Conservation (phyloP, 495 filamentous ascomycete species). For the Podospora conica region DNA sequence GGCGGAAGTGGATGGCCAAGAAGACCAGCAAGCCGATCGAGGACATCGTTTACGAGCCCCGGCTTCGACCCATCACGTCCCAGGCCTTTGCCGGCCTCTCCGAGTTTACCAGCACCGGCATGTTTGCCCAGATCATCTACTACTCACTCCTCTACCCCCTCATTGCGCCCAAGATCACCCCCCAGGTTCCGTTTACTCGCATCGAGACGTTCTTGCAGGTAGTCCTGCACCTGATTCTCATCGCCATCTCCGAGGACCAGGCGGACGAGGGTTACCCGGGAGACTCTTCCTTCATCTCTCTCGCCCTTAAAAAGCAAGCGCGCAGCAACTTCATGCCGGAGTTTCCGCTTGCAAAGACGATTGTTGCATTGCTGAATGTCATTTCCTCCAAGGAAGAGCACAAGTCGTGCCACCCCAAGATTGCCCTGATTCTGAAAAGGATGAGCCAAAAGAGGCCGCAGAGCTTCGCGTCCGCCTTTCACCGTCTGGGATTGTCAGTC, state of each 20-base stretch:
- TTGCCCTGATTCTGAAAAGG: slow-evolving; percentile 74
- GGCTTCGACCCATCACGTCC: slow-evolving; percentile 65
- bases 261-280: slow-evolving; percentile 48
- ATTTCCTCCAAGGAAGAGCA: slow-evolving; percentile 68
- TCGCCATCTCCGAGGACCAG: slow-evolving; percentile 77
- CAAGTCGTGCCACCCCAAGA: slow-evolving; percentile 76
- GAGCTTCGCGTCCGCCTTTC: slow-evolving; percentile 58
- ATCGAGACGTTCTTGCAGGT: slow-evolving; percentile 90
- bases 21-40: slow-evolving; percentile 71
- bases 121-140: slow-evolving; percentile 89
- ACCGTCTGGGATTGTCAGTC: slow-evolving; percentile 42
- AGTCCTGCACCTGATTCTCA: slow-evolving; percentile 75
- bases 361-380: slow-evolving; percentile 67
- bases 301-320: slow-evolving; percentile 57
- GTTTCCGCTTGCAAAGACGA: slow-evolving; percentile 51
- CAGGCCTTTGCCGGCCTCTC: slow-evolving; percentile 71
- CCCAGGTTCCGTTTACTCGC: slow-evolving; percentile 68
- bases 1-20: slow-evolving; percentile 78
- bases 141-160: slow-evolving; percentile 77
- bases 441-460: slow-evolving; percentile 75
- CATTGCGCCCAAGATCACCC: slow-evolving; percentile 55
- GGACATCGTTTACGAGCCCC: slow-evolving; percentile 93
- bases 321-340: slow-evolving; percentile 49
- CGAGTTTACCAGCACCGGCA: slow-evolving; percentile 68
- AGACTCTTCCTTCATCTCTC: slow-evolving; percentile 58